phyloP scores from a whole-genome alignment of 441 rosid species.

The Gossypium armourianum region DNA sequence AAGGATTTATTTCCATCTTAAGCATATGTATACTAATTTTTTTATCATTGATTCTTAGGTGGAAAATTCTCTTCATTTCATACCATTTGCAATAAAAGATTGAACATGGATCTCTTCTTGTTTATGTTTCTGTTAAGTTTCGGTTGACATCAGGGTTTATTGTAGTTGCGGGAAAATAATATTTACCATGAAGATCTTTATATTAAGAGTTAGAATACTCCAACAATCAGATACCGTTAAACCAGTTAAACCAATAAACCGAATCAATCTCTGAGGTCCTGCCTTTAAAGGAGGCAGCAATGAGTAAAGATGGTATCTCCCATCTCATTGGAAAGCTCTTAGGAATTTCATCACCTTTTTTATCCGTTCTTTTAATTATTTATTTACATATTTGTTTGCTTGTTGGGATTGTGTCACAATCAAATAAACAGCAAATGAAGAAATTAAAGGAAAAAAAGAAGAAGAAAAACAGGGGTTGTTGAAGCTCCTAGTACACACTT shows the following conservation, averaged over 20 bases:
- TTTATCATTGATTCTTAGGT: not conserved
- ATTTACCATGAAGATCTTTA: no score
- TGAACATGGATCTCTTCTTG: not conserved
- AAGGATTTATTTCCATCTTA: not conserved
- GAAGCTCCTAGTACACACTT: not conserved
- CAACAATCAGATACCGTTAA: no score
- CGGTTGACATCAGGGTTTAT: no score
- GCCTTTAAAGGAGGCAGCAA: slow-evolving; percentile 11
- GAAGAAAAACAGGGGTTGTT: not conserved
- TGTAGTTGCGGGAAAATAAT: no score
- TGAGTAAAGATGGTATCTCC: not conserved
- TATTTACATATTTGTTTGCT: no score
- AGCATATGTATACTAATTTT: not conserved
- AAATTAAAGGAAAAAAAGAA: no score
- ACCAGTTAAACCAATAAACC: no score
- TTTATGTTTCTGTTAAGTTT: no score
- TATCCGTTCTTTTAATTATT: not conserved
- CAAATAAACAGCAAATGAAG: not conserved
- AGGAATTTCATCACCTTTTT: not conserved
- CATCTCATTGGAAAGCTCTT: slow-evolving; percentile 9
- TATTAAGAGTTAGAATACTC: no score
- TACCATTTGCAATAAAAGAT: not conserved
- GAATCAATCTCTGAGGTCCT: not conserved
- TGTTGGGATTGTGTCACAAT: not conserved
- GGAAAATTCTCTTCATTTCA: not conserved